These are phyloP conservation scores for Yarrowia bubula DNA, from an alignment of 805 yeast genomes.

Conservation along the genomic window DNA sequence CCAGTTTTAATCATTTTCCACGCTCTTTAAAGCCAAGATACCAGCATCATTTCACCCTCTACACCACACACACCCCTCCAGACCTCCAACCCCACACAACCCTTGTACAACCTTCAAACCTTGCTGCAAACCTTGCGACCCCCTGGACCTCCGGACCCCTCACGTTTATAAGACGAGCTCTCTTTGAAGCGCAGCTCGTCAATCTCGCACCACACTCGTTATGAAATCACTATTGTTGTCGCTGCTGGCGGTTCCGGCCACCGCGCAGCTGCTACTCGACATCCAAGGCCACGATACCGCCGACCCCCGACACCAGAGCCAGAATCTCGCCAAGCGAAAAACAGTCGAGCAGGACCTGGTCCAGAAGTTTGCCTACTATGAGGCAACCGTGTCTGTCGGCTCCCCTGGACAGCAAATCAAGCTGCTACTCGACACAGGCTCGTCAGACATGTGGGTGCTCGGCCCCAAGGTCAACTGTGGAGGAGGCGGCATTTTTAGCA, in stretches of 20 bases:
- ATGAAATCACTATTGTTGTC: slow-evolving; percentile 8
- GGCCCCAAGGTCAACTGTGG: slow-evolving; percentile 9
- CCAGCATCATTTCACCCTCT: background rate
- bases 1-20: too few species aligned
- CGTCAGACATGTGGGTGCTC: slow-evolving; percentile 62
- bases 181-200: background rate
- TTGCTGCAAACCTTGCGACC: slow-evolving; percentile 4
- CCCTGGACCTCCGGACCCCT: slow-evolving; percentile 5
- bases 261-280: slow-evolving; percentile 22
- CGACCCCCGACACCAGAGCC: background rate
- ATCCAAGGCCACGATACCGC: slow-evolving; percentile 19
- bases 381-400: slow-evolving; percentile 47
- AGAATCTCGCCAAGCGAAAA: background rate
- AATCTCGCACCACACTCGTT: slow-evolving; percentile 4
- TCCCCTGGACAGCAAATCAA: slow-evolving; percentile 52
- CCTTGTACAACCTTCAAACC: background rate
- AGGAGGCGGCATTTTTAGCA: slow-evolving; percentile 13
- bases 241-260: slow-evolving; percentile 22
- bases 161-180: slow-evolving; percentile 11
- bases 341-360: slow-evolving; percentile 21
- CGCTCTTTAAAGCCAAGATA: too few species aligned
- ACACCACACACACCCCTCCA: background rate
- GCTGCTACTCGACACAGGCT: slow-evolving; percentile 65
- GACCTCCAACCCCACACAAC: background rate
- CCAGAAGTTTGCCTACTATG: slow-evolving; percentile 28